Evolutionary conservation across 73 alveolate species (phyloP), one percentile per base, ranked within the genome.

Genomic region (Paramecium caudatum): DNA sequence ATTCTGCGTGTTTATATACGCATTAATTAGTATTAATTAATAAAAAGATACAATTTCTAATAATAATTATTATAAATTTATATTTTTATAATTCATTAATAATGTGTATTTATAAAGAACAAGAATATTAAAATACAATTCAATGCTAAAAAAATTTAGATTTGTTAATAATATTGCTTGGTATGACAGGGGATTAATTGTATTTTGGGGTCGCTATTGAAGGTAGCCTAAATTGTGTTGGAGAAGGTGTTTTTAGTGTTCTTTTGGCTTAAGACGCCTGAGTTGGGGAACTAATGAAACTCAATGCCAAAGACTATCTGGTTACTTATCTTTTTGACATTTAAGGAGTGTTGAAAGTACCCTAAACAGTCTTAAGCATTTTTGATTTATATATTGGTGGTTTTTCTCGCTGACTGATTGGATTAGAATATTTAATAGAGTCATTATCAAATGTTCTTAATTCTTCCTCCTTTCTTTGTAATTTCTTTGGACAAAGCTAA

Each of bases 181-280:
- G 21, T 3, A 55, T 23, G 32, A 16, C 30, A 10, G 80, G 80
- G 17, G 46, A 27, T 27, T 55, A 25, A 23, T 37, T 10, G 23
- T 55, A 43, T 10, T 55, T 55, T 1, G 80, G 80, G 0, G 80
- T 27, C 30, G 23, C 12, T 8, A 55, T 55, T 1, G 80, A 9
- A 27, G 80, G 80, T 23, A 55, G 30, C 30, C 80, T 23, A 55
- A 55, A 55, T 5, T 55, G 30, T 19, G 80, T 23, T 0, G 80
- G 80, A 55, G 80, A 55, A 55, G 80, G 80, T 10, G 80, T 55
- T 55, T 55, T 55, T 27, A 55, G 80, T 12, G 80, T 55, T 43
- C 80, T 55, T 55, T 55, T 55, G 30, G 45, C 30, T 10, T 55
- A 19, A 55, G 80, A 55, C 30, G 3, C 23, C 3, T 37, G 80